Evolutionary conservation across 148 eudicot genomes (phyloP).

Genomic region (Rheum nobile): DNA sequence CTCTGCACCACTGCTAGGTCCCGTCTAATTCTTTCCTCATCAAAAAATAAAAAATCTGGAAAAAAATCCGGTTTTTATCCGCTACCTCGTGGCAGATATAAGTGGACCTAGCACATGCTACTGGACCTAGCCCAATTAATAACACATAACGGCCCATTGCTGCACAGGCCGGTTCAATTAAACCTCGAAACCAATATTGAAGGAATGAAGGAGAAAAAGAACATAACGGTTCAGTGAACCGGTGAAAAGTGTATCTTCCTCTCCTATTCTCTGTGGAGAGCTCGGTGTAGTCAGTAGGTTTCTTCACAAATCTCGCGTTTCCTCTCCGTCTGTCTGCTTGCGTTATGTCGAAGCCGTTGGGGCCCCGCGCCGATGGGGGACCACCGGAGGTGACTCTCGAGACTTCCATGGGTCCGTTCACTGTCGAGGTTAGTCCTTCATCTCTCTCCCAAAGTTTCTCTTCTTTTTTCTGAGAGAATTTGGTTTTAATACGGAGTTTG

Average conservation of each 20-base stretch:
- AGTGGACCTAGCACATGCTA: too few species aligned
- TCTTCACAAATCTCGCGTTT: not conserved
- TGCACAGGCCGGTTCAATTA: not conserved
- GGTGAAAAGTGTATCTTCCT: too few species aligned
- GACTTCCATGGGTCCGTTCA: constrained; percentile 92
- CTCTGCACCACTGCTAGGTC: too few species aligned
- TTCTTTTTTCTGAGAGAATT: not conserved
- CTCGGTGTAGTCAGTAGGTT: not conserved
- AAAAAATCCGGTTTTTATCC: too few species aligned
- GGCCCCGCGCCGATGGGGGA: constrained; percentile 44
- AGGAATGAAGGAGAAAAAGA: not conserved
- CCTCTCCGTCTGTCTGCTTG: not conserved
- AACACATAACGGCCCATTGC: not conserved
- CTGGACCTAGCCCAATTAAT: not conserved
- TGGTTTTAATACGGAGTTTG: not conserved
- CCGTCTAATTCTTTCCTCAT: too few species aligned
- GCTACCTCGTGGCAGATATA: too few species aligned
- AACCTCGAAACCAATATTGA: not conserved
- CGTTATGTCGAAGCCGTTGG: constrained; percentile 8
- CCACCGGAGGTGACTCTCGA: constrained; percentile 89
- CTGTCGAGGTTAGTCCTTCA: constrained; percentile 48
- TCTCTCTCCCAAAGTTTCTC: not conserved
- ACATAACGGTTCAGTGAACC: not conserved
- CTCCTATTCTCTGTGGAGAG: not conserved
- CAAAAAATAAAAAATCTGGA: too few species aligned